Percentiles rank a stretch among this genome's conserved stretches.
Conservation (phyloP, 305 asterid genomes). For the Solanum hybrid region DNA sequence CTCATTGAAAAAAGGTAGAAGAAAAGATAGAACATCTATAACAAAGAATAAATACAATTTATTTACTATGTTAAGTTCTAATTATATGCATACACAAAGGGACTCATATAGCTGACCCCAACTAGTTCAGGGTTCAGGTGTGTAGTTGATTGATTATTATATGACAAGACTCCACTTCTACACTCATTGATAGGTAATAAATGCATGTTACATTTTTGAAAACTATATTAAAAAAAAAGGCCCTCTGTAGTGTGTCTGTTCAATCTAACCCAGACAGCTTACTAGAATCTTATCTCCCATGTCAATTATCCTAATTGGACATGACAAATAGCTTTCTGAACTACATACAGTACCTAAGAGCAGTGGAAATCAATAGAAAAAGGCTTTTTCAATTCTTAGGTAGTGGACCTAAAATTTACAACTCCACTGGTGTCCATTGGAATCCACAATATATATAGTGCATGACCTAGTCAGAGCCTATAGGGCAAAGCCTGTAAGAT, state of each 20-base stretch:
- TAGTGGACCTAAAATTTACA: neutral
- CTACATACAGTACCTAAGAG: neutral
- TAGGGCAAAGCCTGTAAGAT: neutral
- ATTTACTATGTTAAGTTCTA: neutral
- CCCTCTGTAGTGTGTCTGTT: neutral
- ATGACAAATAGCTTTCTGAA: neutral
- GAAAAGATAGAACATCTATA: neutral
- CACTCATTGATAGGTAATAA: neutral
- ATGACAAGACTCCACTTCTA: neutral
- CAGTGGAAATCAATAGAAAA: neutral
- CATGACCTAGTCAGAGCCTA: neutral
- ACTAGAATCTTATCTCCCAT: neutral
- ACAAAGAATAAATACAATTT: neutral
- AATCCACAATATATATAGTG: neutral
- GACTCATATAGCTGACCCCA: neutral
- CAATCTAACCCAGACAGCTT: neutral
- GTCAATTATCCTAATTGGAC: neutral
- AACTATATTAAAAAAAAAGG: neutral
- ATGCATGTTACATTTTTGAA: neutral
- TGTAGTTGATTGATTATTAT: neutral
- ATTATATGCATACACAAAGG: neutral
- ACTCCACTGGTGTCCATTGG: neutral
- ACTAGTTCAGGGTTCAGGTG: neutral
- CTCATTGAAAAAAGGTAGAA: neutral
- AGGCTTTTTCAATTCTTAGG: neutral